Evolutionary conservation across 148 eudicot genomes (phyloP), one percentile per base, ranked within the genome.

Genomic region (Hydrangea macrophylla): DNA sequence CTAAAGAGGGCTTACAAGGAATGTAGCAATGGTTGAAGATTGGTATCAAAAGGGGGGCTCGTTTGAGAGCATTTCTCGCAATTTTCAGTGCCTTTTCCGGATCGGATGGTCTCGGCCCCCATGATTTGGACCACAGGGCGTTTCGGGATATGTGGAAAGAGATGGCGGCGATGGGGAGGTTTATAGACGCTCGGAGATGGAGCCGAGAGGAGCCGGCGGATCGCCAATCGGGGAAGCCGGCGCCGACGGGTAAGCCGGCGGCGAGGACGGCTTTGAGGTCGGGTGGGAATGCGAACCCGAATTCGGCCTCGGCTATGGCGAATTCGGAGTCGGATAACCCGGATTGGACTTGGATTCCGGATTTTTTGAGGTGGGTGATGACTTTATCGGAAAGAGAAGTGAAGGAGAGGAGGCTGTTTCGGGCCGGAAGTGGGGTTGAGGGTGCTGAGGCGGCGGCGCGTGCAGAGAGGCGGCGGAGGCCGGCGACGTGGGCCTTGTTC

Each of bases 201-300:
- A 54, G 84, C 35, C 97, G 78, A 11, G 82, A 74, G 9, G 83
- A 58, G 32, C 92, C 87, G 20, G 88, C 6, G 0, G 95, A 79
- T 4, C 96, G 83, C 97, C 97, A 94, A 69, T 90, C 90, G 0
- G 97, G 99, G 60, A 94, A 90, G 0, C 99, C 97, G 9, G 96
- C 84, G 18, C 97, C 99, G 30, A 84, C 23, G 0, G 99, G 99
- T 2, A 88, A 76, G 4, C 88, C 96, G 25, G 90, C 84, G 0
- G 84, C 80, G 13, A 94, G 87, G 15, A 94, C 79, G 18, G 99
- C 92, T 67, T 74, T 82, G 0, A 94, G 73, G 72, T 94, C 98
- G 0, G 98, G 98, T 0, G 98, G 97, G 72, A 94, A 90, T 4
- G 80, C 74, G 79, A 94, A 94, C 0, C 92, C 92, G 71, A 94